A percentile compares a stretch with the other conserved stretches of the same genome.
Evolutionary conservation across 2,329 filamentous ascomycete genomes (phyloP).

Genomic region (Fusarium palustre): DNA sequence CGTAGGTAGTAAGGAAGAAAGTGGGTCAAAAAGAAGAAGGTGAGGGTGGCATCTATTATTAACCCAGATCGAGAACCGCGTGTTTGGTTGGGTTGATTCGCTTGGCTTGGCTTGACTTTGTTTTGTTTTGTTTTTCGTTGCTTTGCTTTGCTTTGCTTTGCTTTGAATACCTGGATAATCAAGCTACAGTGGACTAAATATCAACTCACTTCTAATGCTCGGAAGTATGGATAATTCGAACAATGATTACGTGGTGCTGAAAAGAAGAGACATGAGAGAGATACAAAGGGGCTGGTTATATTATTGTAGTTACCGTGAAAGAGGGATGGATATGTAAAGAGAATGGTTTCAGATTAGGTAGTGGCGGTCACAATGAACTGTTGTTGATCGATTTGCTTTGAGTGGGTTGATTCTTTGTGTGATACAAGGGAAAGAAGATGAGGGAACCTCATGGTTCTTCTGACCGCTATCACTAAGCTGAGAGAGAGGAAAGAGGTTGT

Average conservation of each 20-base stretch:
- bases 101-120: slow-evolving; percentile 8
- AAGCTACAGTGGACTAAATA: neutral
- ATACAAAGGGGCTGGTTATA: neutral
- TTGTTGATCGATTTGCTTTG: slow-evolving; percentile 12
- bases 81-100: slow-evolving; percentile 17
- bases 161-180: neutral
- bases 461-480: neutral
- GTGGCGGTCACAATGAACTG: neutral
- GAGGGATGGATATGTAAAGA: neutral
- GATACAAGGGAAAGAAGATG: slow-evolving; percentile 14
- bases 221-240: neutral
- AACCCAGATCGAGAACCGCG: slow-evolving; percentile 29
- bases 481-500: neutral
- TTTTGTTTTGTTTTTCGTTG: neutral
- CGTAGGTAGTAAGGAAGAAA: slow-evolving; percentile 32
- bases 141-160: neutral
- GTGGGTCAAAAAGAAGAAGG: slow-evolving; percentile 36
- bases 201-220: neutral
- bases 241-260: neutral
- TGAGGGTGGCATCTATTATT: slow-evolving; percentile 38
- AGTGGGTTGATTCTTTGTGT: slow-evolving; percentile 19
- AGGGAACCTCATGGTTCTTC: neutral
- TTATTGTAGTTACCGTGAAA: neutral
- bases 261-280: neutral
- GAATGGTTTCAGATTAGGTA: slow-evolving; percentile 7